Evolutionary conservation across 441 rosid species (phyloP).

Genomic region (Populus trichocarpa): DNA sequence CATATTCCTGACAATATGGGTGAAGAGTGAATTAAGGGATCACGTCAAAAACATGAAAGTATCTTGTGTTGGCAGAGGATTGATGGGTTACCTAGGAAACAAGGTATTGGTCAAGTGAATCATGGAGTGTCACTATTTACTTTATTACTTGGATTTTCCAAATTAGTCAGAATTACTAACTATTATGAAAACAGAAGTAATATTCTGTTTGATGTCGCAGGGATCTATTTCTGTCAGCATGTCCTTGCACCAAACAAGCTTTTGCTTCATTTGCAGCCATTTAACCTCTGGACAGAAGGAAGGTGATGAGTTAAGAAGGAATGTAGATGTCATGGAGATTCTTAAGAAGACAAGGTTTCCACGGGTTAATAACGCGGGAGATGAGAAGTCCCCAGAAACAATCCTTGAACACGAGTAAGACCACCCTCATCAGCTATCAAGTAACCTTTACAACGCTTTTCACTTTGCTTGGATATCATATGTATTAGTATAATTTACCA

Average conservation of each 20-base stretch:
- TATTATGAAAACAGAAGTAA: neutral
- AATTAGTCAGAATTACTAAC: constrained; percentile 4
- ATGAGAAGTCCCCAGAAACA: constrained; percentile 84
- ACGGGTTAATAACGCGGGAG: constrained; percentile 46
- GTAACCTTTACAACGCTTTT: neutral
- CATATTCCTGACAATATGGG: constrained; percentile 89
- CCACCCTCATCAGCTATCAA: constrained; percentile 6
- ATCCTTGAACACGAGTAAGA: constrained; percentile 93
- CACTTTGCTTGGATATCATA: neutral
- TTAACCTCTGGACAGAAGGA: constrained; percentile 96
- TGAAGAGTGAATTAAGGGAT: constrained; percentile 79
- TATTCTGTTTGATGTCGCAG: constrained; percentile 41
- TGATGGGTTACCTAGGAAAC: constrained; percentile 98
- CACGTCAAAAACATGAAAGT: constrained; percentile 85
- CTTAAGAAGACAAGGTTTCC: constrained; percentile 94
- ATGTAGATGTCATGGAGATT: constrained; percentile 96
- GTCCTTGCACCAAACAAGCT: constrained; percentile 93
- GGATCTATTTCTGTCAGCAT: constrained; percentile 96
- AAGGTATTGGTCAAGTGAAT: constrained; percentile 49
- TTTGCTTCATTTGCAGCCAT: constrained; percentile 92
- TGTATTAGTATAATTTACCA: neutral
- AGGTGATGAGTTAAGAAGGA: constrained; percentile 92
- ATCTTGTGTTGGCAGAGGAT: constrained; percentile 93
- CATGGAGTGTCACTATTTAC: neutral
- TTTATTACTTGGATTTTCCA: neutral